Conservation (phyloP, 2,329 filamentous ascomycete genomes). For the Verticillium nubilum region DNA sequence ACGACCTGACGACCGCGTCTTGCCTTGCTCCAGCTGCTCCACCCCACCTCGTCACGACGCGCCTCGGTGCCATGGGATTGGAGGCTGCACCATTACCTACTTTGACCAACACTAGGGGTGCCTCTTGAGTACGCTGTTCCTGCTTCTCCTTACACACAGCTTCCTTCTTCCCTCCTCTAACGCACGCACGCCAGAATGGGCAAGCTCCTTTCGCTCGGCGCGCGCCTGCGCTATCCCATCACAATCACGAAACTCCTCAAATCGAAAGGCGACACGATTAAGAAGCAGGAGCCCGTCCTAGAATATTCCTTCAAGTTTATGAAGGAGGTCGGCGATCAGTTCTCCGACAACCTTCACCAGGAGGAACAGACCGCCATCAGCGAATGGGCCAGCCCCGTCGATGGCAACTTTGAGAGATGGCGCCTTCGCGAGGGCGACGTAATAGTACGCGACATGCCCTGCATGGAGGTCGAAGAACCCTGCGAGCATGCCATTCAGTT, state of each 20-base stretch:
- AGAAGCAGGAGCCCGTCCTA: constrained; percentile 72
- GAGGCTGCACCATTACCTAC: constrained; percentile 6
- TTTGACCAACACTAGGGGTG: constrained; percentile 7
- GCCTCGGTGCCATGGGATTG: constrained; percentile 13
- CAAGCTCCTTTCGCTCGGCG: constrained; percentile 46
- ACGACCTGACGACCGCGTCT: not conserved
- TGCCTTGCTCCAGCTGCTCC: not conserved
- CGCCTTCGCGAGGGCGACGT: constrained; percentile 63
- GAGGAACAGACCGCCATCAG: constrained; percentile 65
- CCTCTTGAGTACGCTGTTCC: constrained; percentile 9
- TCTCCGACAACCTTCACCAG: constrained; percentile 54
- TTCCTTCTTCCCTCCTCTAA: not conserved
- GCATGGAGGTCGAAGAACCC: constrained; percentile 79
- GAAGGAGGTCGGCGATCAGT: constrained; percentile 67
- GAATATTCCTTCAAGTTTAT: constrained; percentile 82
- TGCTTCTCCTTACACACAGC: not conserved
- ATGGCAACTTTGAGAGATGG: constrained; percentile 76
- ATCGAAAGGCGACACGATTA: constrained; percentile 66
- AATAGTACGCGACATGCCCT: constrained; percentile 51
- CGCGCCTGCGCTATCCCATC: constrained; percentile 82
- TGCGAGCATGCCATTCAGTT: constrained; percentile 91
- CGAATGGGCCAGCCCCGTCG: constrained; percentile 76
- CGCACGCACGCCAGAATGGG: constrained; percentile 24
- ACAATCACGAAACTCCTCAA: constrained; percentile 83
- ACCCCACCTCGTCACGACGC: not conserved